Evolutionary conservation across 306 rosid species (phyloP).

Genomic region (Dalbergia oliveri): DNA sequence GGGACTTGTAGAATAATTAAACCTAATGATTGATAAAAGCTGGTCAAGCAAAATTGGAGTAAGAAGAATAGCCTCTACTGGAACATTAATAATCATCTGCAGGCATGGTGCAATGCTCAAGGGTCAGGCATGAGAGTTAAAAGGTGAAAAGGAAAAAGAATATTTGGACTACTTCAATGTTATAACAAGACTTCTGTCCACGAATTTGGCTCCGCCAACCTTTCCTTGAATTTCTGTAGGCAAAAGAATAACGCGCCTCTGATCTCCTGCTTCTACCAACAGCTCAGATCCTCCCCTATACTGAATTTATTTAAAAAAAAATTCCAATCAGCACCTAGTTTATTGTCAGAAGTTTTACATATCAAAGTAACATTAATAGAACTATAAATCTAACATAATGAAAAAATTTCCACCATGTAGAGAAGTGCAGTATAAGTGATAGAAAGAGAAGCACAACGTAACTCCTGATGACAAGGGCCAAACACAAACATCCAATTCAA

Average conservation of each 20-base stretch:
- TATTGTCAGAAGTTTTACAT: constrained; percentile 25
- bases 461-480: neutral
- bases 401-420: constrained; percentile 11
- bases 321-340: constrained; percentile 23
- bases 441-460: constrained; percentile 12
- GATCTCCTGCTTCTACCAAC: constrained; percentile 98
- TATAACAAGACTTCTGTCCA: constrained; percentile 76
- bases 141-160: constrained; percentile 15
- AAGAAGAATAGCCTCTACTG: neutral
- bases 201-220: constrained; percentile 94
- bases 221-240: constrained; percentile 87
- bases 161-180: constrained; percentile 60
- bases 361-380: constrained; percentile 13
- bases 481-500: constrained; percentile 26
- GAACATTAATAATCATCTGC: constrained; percentile 31
- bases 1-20: too few species aligned
- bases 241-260: constrained; percentile 86
- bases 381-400: neutral
- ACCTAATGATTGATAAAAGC: neutral
- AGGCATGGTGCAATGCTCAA: neutral
- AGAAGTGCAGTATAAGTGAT: neutral
- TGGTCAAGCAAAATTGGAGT: constrained; percentile 6
- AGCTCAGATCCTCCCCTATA: constrained; percentile 95
- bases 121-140: neutral
- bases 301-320: constrained; percentile 57